A percentile compares a stretch with the other conserved stretches of the same genome.
These are phyloP conservation scores for Colletotrichum brevisporum DNA, from an alignment of 2,329 filamentous ascomycete genomes.

Conservation along the genomic window DNA sequence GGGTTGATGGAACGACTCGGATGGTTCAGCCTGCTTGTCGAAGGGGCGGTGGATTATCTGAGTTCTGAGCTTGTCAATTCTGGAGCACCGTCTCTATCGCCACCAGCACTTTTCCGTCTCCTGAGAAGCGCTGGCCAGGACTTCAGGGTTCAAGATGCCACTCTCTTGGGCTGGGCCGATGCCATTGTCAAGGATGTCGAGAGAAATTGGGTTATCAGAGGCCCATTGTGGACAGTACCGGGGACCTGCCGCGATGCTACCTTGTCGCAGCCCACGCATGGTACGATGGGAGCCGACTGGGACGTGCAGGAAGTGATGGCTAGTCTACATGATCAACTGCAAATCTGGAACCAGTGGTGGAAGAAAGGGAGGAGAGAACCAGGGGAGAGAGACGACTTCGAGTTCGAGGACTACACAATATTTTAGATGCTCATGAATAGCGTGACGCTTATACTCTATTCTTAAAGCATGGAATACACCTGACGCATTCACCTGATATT, in stretches of 20 bases:
- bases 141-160: conserved; percentile 43
- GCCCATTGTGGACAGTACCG: conserved; percentile 54
- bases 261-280: conserved; percentile 53
- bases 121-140: conserved; percentile 2
- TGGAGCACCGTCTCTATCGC: conserved; percentile 6
- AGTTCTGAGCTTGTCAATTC: conserved; percentile 11
- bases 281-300: conserved; percentile 51
- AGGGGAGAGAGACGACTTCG: conserved; percentile 1
- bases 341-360: conserved; percentile 54
- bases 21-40: conserved; percentile 21
- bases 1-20: conserved; percentile 23
- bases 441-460: neutral
- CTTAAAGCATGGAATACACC: too few relatives aligned
- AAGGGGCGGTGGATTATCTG: conserved; percentile 35
- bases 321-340: conserved; percentile 49
- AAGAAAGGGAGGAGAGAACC: conserved; percentile 31
- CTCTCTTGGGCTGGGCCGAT: conserved; percentile 56
- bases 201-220: conserved; percentile 58
- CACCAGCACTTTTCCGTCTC: conserved; percentile 43
- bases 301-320: conserved; percentile 47
- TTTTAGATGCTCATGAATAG: conserved; percentile 21
- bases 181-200: conserved; percentile 61
- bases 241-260: conserved; percentile 51
- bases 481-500: too few relatives aligned
- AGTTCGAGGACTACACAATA: conserved; percentile 24